Percentiles rank a stretch among this genome's conserved stretches.
These are phyloP conservation scores for Mortierella sp. DNA, from an alignment of 371 early-diverging fungal species.

Conservation along the genomic window DNA sequence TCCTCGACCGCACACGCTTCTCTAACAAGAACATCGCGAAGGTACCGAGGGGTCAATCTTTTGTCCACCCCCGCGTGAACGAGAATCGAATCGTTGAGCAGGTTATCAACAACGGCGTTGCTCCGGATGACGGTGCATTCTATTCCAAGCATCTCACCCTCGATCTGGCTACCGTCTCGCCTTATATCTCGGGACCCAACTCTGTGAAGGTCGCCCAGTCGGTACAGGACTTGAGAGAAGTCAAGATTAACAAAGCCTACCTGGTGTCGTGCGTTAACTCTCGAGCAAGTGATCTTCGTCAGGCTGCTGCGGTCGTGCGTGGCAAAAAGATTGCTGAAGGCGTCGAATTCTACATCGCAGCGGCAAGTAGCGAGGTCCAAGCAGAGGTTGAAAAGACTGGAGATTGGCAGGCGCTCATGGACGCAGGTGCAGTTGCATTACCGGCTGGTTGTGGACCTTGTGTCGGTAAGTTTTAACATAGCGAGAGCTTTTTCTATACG, in stretches of 20 bases:
- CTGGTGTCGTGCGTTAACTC: conserved; percentile 96
- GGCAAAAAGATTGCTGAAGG: conserved; percentile 80
- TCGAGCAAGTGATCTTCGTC: conserved; percentile 85
- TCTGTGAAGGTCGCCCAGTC: conserved; percentile 91
- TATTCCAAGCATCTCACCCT: conserved; percentile 89
- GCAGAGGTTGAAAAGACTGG: conserved; percentile 85
- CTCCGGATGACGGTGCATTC: conserved; percentile 72
- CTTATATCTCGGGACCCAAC: conserved; percentile 95
- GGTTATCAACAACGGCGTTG: conserved; percentile 64
- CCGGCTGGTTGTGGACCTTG: conserved; percentile 98
- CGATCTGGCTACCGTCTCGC: conserved; percentile 88
- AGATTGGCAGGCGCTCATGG: conserved; percentile 87
- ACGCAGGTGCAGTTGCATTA: conserved; percentile 90
- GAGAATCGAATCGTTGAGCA: conserved; percentile 67
- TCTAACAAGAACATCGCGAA: conserved; percentile 61
- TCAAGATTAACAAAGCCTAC: conserved; percentile 94
- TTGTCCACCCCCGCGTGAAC: conserved; percentile 82
- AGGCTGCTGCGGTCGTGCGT: conserved; percentile 87
- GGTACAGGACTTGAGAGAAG: conserved; percentile 76
- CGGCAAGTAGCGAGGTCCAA: conserved; percentile 92
- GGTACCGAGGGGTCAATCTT: conserved; percentile 55
- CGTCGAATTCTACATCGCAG: conserved; percentile 97
- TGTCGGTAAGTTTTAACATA: conserved; percentile 70
- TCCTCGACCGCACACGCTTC: conserved; percentile 65
- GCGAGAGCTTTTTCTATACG: too few species aligned